These are phyloP conservation scores for Neofusicoccum umdonicola DNA, from an alignment of 2,329 filamentous ascomycete genomes.

Conservation along the genomic window DNA sequence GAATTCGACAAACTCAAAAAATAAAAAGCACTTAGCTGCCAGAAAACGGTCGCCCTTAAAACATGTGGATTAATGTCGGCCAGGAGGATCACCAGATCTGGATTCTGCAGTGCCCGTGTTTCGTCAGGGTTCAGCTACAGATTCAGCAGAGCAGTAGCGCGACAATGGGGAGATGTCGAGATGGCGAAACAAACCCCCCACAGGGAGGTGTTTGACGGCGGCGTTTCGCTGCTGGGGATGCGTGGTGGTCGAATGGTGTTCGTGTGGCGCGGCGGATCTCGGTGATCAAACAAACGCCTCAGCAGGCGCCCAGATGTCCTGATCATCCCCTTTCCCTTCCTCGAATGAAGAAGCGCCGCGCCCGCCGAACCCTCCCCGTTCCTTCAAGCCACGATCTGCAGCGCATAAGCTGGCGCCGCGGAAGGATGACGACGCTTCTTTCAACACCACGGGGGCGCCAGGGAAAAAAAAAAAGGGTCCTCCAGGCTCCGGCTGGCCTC, in stretches of 20 bases:
- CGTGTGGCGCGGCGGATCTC: slow-evolving; percentile 14
- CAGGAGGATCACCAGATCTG: neutral
- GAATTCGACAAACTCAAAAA: neutral
- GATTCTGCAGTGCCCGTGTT: neutral
- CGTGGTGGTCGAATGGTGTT: neutral
- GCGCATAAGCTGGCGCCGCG: neutral
- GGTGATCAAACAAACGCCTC: slow-evolving; percentile 11
- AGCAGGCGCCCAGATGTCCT: neutral
- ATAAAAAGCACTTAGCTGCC: neutral
- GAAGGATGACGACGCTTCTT: neutral
- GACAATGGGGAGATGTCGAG: neutral
- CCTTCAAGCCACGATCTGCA: slow-evolving; percentile 6
- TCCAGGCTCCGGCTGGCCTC: neutral
- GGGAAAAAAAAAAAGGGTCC: neutral
- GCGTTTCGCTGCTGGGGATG: neutral
- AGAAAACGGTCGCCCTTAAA: neutral
- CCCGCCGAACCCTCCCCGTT: neutral
- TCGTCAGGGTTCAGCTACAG: neutral
- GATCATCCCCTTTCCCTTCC: neutral
- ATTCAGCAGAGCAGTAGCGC: neutral
- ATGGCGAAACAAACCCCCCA: neutral
- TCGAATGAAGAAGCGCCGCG: slow-evolving; percentile 4
- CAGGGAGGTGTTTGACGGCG: neutral
- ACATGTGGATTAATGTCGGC: neutral
- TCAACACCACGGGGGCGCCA: neutral